Base-by-base conservation (phyloP, 345 rosid genomes). In the Combretum micranthum region DNA sequence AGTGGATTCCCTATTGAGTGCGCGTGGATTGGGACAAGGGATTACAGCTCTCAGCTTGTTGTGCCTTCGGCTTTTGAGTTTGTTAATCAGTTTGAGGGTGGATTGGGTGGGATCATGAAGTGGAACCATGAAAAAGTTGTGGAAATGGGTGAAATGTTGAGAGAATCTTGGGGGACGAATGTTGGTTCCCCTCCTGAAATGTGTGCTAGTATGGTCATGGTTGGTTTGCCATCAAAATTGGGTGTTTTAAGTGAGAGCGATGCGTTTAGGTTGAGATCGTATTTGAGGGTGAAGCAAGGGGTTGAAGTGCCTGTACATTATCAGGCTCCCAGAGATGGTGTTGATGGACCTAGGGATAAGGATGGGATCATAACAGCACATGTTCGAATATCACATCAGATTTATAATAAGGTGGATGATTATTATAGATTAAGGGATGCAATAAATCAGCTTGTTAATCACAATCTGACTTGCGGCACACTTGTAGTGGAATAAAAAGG, bases 21-120 rank as follows among this genome's bases (percentile, higher is more conserved):
- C 55, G 69, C 88, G 2, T 93, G 99, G 99, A 82, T 87, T 50
- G 99, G 97, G 10, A 93, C 88, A 11, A 75, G 97, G 72, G 99
- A 93, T 59, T 93, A 89, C 42, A 89, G 97, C 62, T 62, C 99
- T 10, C 96, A 93, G 68, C 55, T 93, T 20, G 97, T 83, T 18
- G 90, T 89, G 2, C 95, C 99, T 2, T 70, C 85, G 13, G 91
- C 63, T 13, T 25, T 89, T 68, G 96, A 87, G 68, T 93, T 93
- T 65, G 73, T 89, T 54, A 80, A 83, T 57, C 72, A 87, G 70
- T 89, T 90, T 16, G 83, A 87, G 52, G 99, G 87, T 0, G 96
- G 99, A 15, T 72, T 93, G 21, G 75, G 75, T 1, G 95, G 90
- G 46, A 83, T 89, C 56, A 93, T 85, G 85, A 79, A 64, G 69